These are phyloP conservation scores for Fusarium udum DNA, from an alignment of 2,329 filamentous ascomycete species.

Conservation along the genomic window DNA sequence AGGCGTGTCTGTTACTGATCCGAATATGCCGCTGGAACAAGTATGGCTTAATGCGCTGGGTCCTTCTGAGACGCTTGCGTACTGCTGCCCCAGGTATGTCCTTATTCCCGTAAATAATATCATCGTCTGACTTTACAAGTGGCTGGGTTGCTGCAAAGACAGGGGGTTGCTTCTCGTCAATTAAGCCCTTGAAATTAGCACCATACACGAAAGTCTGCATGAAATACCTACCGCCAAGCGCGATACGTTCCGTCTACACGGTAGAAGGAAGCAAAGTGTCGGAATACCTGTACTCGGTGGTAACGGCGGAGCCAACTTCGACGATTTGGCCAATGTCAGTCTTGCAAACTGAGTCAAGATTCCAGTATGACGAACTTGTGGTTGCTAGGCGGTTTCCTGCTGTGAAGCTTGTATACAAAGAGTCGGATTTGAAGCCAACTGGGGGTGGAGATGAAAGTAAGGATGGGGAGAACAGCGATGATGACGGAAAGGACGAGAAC, in stretches of 20 bases:
- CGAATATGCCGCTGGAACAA: neutral
- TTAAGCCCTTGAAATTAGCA: neutral
- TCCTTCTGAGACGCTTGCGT: slow-evolving; percentile 30
- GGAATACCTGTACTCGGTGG: neutral
- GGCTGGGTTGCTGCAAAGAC: slow-evolving; percentile 12
- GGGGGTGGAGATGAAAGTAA: neutral
- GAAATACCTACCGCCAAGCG: fast-evolving
- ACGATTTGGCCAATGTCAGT: neutral
- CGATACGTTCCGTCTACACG: neutral
- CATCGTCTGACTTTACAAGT: neutral
- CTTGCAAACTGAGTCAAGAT: neutral
- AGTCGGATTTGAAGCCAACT: neutral
- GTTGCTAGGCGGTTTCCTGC: slow-evolving; percentile 2
- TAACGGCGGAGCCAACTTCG: neutral
- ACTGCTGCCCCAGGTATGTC: slow-evolving; percentile 38
- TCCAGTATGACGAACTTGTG: neutral
- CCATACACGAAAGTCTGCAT: neutral
- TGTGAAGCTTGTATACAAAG: slow-evolving; percentile 23
- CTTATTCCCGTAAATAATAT: fast-evolving
- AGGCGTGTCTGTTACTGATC: neutral
- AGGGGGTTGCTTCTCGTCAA: slow-evolving; percentile 15
- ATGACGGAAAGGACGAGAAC: too few relatives aligned
- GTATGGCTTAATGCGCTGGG: slow-evolving; percentile 2
- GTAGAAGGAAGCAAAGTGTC: slow-evolving; percentile 3
- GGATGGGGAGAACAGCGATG: too few relatives aligned